A percentile compares a stretch with the other conserved stretches of the same genome.
Evolutionary conservation across 2,329 filamentous ascomycete genomes (phyloP).

Genomic region (Nemania serpens): DNA sequence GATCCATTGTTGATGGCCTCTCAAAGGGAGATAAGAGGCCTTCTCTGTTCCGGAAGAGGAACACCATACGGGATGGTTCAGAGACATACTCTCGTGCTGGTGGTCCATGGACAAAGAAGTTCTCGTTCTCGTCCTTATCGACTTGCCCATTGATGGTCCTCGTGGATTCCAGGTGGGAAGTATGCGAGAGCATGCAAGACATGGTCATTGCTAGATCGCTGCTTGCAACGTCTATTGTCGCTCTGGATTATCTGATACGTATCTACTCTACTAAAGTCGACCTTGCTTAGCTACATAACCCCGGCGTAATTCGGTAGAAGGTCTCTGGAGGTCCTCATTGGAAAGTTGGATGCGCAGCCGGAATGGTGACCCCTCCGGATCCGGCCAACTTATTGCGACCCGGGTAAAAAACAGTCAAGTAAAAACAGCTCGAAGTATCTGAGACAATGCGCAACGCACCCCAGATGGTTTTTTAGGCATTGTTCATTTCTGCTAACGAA

Average conservation of each 20-base stretch:
- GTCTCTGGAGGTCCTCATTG: neutral
- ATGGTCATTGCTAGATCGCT: neutral
- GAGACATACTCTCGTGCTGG: slow-evolving; percentile 29
- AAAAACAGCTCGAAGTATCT: neutral
- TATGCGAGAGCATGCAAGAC: slow-evolving; percentile 16
- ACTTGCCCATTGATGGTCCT: neutral
- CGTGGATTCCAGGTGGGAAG: slow-evolving; percentile 11
- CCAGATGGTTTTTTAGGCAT: neutral
- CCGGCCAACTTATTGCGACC: neutral
- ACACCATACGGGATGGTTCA: slow-evolving; percentile 24
- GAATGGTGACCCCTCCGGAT: slow-evolving; percentile 11
- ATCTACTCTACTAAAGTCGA: neutral
- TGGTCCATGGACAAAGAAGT: slow-evolving; percentile 23
- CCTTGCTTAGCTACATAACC: too few species aligned
- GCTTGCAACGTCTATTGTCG: neutral
- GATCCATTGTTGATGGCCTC: slow-evolving; percentile 33
- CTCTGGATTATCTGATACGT: neutral
- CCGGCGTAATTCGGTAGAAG: neutral
- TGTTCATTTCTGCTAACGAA: neutral
- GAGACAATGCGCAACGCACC: too few species aligned
- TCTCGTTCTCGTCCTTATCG: slow-evolving; percentile 4
- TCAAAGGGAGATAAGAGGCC: slow-evolving; percentile 30
- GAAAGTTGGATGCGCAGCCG: neutral
- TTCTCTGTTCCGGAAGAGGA: slow-evolving; percentile 28
- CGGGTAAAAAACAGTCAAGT: neutral